Percentiles rank a stretch among this genome's conserved stretches.
Conservation (phyloP, 768 basidiomycete species). For the Boletus vermiculosoides region DNA sequence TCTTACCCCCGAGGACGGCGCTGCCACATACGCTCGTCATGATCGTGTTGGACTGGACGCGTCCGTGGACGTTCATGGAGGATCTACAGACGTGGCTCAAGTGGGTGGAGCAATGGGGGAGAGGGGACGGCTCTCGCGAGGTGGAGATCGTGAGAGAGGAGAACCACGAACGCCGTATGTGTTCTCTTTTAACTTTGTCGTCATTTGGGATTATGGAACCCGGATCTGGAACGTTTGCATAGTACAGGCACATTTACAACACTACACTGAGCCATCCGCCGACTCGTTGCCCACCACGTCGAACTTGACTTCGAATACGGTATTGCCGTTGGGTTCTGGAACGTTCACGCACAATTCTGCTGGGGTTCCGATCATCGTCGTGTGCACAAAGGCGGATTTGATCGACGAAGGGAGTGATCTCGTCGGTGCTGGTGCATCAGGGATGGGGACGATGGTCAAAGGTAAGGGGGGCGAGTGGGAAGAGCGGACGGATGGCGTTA, state of each 20-base stretch:
- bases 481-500: slow-evolving; percentile 90
- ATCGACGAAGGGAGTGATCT: slow-evolving; percentile 82
- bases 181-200: neutral
- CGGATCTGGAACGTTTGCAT: slow-evolving; percentile 3
- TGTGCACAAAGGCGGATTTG: slow-evolving; percentile 89
- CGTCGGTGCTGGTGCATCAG: slow-evolving; percentile 64
- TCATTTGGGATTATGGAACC: neutral
- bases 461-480: slow-evolving; percentile 93
- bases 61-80: slow-evolving; percentile 86
- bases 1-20: slow-evolving; percentile 67
- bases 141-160: slow-evolving; percentile 77
- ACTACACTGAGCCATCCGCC: slow-evolving; percentile 79
- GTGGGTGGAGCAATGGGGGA: slow-evolving; percentile 83
- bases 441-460: slow-evolving; percentile 89
- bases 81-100: slow-evolving; percentile 81
- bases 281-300: slow-evolving; percentile 65
- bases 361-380: slow-evolving; percentile 85
- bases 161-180: slow-evolving; percentile 77
- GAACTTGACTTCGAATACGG: slow-evolving; percentile 56
- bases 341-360: slow-evolving; percentile 83
- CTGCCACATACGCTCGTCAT: slow-evolving; percentile 74
- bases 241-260: slow-evolving; percentile 90
- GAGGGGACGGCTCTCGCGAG: slow-evolving; percentile 66
- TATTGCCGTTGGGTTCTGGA: slow-evolving; percentile 82
- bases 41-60: slow-evolving; percentile 93